Base-by-base conservation (phyloP, 2,329 filamentous ascomycete genomes). In the Arthrobotrys conoides region DNA sequence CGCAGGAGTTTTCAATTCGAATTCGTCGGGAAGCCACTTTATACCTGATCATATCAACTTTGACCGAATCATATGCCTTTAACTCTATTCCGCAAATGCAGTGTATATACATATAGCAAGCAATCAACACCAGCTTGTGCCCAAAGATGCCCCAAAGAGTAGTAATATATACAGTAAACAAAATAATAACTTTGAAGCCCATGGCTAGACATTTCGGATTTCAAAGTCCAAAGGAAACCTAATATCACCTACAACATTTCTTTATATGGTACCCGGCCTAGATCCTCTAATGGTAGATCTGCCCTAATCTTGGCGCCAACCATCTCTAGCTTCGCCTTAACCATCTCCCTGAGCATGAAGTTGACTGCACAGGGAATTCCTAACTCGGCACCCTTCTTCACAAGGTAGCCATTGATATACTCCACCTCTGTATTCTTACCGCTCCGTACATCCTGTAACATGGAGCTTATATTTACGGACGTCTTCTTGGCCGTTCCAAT, bases 351-450 rank as follows among this genome's bases (percentile, higher is more conserved):
- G 49, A 96, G 86, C 86, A 92, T 88, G 81, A 91, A 90, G 83
- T 97, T 96, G 79, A 91, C 86, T 10, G 90, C 89, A 82, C 90
- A 90, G 64, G 89, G 86, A n/a, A 97, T 86, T 0, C 93, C 92
- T 77, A 94, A 82, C 83, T 92, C 89, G 81, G 89, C 87, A 0
- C 92, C 96, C 48, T 91, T 88, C 64, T 86, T 87, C 36, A 96
- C 87, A 76, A 99, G 91, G 85, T 95, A 99, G 0, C 94, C 95
- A 83, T 96, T 97, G 81, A 95, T 88, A 82, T 91, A 97, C 55
- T 94, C 89, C 48, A 97, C 89, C 82, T 97, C 93, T 0, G 93
- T 93, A 73, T 87, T 85, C 78, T 86, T 85, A 0, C 92, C 91
- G 0, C 85, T 83, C 10, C 89, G 85, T 12, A 94, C 86, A 82